phyloP scores from a whole-genome alignment of 2,329 filamentous ascomycete genomes.

The Tricladium varicosporioides region DNA sequence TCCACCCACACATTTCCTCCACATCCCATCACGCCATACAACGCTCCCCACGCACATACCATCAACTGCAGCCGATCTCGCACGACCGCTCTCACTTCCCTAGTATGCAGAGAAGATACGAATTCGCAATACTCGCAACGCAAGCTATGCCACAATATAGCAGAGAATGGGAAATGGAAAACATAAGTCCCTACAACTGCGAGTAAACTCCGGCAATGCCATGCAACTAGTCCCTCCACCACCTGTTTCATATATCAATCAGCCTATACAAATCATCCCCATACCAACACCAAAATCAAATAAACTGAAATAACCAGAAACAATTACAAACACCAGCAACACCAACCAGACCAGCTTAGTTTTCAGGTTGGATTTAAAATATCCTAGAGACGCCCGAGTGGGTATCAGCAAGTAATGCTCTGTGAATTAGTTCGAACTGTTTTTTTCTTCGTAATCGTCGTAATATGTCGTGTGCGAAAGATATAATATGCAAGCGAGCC shows the following conservation, averaged over 20 bases:
- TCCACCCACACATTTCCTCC: background rate
- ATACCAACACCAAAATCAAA: background rate
- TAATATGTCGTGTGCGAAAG: background rate
- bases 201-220: background rate
- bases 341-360: background rate
- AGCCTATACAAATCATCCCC: background rate
- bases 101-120: no score
- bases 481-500: background rate
- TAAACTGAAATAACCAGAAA: background rate
- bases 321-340: background rate
- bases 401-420: no score
- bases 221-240: background rate
- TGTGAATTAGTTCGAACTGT: no score
- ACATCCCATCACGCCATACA: background rate
- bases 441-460: background rate
- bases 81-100: no score
- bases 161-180: no score
- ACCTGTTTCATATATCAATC: background rate
- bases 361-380: background rate
- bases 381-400: no score
- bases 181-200: no score
- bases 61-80: background rate
- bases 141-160: no score
- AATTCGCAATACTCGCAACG: no score
- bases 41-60: background rate